phyloP scores from a whole-genome alignment of 1,284 basidiomycete genomes.

The Cerioporus squamosus region DNA sequence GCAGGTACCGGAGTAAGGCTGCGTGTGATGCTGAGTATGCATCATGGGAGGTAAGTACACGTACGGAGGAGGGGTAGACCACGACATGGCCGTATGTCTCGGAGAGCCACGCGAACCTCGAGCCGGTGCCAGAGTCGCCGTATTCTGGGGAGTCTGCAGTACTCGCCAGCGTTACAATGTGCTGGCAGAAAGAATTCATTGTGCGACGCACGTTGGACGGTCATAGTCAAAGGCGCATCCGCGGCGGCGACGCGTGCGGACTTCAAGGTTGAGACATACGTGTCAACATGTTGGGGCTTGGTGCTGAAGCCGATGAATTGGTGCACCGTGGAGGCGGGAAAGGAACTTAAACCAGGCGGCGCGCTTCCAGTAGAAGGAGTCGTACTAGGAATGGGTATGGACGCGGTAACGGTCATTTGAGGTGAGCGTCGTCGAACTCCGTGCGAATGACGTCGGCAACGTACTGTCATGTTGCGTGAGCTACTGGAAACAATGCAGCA shows the following conservation, averaged over 20 bases:
- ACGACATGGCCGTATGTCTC: conserved; percentile 52
- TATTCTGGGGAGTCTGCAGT: too few species aligned
- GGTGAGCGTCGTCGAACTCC: conserved; percentile 20
- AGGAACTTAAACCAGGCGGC: conserved; percentile 15
- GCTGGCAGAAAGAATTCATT: too few species aligned
- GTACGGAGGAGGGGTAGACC: conserved; percentile 52
- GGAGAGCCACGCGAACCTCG: conserved; percentile 52
- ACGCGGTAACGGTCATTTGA: conserved; percentile 14
- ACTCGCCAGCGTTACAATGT: too few species aligned
- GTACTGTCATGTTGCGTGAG: too few species aligned
- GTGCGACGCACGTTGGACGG: conserved; percentile 42
- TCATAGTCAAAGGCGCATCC: conserved; percentile 49
- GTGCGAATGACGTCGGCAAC: conserved; percentile 31
- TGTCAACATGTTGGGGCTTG: conserved; percentile 54
- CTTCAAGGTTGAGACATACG: conserved; percentile 55
- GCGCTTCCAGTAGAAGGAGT: conserved; percentile 15
- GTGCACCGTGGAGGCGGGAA: conserved; percentile 23
- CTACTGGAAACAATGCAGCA: too few species aligned
- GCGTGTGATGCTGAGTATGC: conserved; percentile 11
- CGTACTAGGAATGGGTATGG: conserved; percentile 1
- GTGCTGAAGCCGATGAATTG: conserved; percentile 44
- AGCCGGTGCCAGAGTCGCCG: conserved; percentile 55
- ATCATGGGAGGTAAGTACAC: too few species aligned
- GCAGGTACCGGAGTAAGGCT: conserved; percentile 50
- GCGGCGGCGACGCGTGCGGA: conserved; percentile 45